Conservation (phyloP, 352 stramenopile genomes). For the Phytophthora meadii region DNA sequence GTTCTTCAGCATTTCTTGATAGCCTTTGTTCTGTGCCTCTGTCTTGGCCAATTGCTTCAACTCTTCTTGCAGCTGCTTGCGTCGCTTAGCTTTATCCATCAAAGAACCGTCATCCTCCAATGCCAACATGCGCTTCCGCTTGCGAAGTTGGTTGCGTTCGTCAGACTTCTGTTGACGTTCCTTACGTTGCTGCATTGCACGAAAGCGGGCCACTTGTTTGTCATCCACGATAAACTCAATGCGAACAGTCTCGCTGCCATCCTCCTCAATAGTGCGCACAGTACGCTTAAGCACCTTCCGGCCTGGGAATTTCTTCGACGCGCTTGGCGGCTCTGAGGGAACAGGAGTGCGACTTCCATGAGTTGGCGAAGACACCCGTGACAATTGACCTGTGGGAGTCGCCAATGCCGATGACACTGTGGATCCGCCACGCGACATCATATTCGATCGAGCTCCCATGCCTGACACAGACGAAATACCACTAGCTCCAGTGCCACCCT, state of each 20-base stretch:
- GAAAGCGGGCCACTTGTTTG: conserved; percentile 70
- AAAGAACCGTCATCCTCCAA: conserved; percentile 68
- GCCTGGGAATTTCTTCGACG: conserved; percentile 45
- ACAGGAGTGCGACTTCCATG: conserved; percentile 46
- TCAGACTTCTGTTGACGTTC: conserved; percentile 75
- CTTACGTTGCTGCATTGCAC: conserved; percentile 79
- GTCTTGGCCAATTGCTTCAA: conserved; percentile 87
- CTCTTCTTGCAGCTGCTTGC: conserved; percentile 86
- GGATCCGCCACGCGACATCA: conserved; percentile 63
- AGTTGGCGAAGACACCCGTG: conserved; percentile 72
- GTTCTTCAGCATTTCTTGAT: conserved; percentile 85
- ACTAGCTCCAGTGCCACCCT: conserved; percentile 47
- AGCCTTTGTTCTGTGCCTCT: conserved; percentile 84
- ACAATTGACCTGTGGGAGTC: conserved; percentile 73
- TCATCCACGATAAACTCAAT: conserved; percentile 87
- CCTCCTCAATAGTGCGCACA: conserved; percentile 80
- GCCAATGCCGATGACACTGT: conserved; percentile 68
- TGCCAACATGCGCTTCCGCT: conserved; percentile 80
- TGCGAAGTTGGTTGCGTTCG: conserved; percentile 77
- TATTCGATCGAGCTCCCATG: conserved; percentile 36
- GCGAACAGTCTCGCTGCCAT: conserved; percentile 76
- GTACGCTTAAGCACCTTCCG: conserved; percentile 81
- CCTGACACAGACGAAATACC: conserved; percentile 41
- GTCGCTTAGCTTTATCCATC: conserved; percentile 79
- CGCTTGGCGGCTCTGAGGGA: conserved; percentile 39